These are phyloP conservation scores for Thielaviopsis punctulata DNA, from an alignment of 2,329 filamentous ascomycete species.

Conservation along the genomic window DNA sequence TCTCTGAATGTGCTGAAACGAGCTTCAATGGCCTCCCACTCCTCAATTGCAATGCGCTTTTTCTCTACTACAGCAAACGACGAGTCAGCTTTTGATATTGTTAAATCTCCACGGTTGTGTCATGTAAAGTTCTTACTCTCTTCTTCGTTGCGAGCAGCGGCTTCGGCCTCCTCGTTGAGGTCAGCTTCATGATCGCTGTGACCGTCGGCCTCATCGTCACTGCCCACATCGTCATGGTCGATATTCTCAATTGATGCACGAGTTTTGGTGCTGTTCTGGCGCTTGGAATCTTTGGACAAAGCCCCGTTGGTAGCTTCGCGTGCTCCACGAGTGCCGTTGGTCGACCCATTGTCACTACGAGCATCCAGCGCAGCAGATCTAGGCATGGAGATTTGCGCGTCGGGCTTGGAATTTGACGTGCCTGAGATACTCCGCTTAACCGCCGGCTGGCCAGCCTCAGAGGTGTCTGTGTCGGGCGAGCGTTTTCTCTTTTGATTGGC, in stretches of 20 bases:
- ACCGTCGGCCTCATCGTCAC: constrained; percentile 19
- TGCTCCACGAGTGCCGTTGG: constrained; percentile 17
- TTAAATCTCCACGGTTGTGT: neutral
- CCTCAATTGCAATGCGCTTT: constrained; percentile 64
- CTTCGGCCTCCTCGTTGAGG: constrained; percentile 41
- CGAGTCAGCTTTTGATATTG: neutral
- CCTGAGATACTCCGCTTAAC: constrained; percentile 36
- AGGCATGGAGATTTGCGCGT: constrained; percentile 15
- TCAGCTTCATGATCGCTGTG: constrained; percentile 10
- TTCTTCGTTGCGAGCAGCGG: constrained; percentile 44
- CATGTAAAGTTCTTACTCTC: constrained; percentile 33
- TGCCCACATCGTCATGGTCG: constrained; percentile 16
- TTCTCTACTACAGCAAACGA: constrained; percentile 43
- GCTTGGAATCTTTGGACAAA: constrained; percentile 3
- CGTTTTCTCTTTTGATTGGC: constrained; percentile 34
- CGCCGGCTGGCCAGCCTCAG: constrained; percentile 29
- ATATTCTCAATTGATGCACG: neutral
- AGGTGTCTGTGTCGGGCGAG: constrained; percentile 26
- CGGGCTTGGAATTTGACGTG: neutral
- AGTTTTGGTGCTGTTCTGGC: neutral
- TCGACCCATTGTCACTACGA: neutral
- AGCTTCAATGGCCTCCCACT: constrained; percentile 65
- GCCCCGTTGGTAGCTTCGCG: constrained; percentile 15
- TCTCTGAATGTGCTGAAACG: constrained; percentile 78
- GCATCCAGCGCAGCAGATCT: constrained; percentile 7